Evolutionary conservation across 192 early-diverging fungal species (phyloP).

Genomic region (Glomus cerebriforme): DNA sequence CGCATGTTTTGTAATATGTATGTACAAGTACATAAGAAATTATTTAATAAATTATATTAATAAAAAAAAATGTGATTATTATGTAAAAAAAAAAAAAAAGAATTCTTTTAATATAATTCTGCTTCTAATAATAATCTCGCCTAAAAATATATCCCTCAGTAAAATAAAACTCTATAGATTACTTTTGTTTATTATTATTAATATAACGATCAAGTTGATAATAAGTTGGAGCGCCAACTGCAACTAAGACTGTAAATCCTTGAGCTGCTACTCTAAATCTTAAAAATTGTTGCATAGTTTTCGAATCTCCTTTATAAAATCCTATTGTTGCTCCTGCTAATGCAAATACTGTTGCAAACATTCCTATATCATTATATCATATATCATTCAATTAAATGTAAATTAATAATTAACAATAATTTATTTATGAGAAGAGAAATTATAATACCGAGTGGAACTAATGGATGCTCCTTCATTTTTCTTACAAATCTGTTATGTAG

Average conservation of each 20-base stretch:
- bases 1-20: no score
- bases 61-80: no score
- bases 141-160: no score
- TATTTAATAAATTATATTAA: no score
- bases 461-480: background rate
- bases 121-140: no score
- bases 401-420: background rate
- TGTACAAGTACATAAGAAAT: no score
- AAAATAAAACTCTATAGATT: no score
- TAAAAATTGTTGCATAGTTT: conserved; percentile 7
- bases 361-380: no score
- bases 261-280: conserved; percentile 10
- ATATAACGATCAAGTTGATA: background rate
- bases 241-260: conserved; percentile 24
- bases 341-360: conserved; percentile 6
- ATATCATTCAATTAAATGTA: background rate
- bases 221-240: background rate
- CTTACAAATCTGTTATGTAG: background rate
- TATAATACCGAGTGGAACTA: background rate
- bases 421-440: background rate
- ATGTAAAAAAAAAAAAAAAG: no score
- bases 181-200: background rate
- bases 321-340: background rate
- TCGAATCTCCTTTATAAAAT: background rate
- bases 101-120: no score